A percentile compares a stretch with the other conserved stretches of the same genome.
Evolutionary conservation across 1,284 basidiomycete genomes (phyloP).

Genomic region (Singerocomus rubriflavus): DNA sequence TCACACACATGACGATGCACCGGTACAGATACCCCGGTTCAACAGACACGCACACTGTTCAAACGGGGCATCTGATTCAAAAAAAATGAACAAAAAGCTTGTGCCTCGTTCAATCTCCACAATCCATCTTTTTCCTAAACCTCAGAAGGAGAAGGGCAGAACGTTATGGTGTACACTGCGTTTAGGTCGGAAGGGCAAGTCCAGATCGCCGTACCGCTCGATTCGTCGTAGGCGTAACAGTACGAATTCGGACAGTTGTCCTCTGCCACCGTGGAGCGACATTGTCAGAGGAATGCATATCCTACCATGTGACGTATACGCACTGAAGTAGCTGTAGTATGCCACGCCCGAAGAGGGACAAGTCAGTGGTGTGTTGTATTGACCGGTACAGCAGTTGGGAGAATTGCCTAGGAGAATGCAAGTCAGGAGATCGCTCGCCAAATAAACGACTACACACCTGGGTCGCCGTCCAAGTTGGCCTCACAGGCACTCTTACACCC

Average conservation of each 20-base stretch:
- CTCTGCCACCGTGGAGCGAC: conserved; percentile 25
- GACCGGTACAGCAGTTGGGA: conserved; percentile 37
- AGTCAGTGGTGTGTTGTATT: conserved; percentile 37
- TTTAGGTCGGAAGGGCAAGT: conserved; percentile 30
- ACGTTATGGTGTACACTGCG: conserved; percentile 40
- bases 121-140: conserved; percentile 1
- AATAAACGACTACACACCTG: conserved; percentile 27
- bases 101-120: too few species aligned
- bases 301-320: conserved; percentile 3
- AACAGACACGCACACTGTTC: too few species aligned
- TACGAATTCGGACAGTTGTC: conserved; percentile 41
- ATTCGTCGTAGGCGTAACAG: conserved; percentile 47
- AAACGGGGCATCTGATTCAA: too few species aligned
- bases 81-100: too few species aligned
- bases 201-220: conserved; percentile 39
- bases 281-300: conserved; percentile 1
- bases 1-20: too few species aligned
- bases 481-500: conserved; percentile 53
- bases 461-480: conserved; percentile 41
- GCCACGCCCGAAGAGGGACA: conserved; percentile 43
- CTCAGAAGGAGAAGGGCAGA: conserved; percentile 37
- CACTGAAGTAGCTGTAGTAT: conserved; percentile 49
- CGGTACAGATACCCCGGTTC: too few species aligned
- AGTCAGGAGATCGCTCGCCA: background rate
- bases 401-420: conserved; percentile 28